Conservation (phyloP, 2,329 filamentous ascomycete genomes). For the Paracoccidioides brasiliensis region DNA sequence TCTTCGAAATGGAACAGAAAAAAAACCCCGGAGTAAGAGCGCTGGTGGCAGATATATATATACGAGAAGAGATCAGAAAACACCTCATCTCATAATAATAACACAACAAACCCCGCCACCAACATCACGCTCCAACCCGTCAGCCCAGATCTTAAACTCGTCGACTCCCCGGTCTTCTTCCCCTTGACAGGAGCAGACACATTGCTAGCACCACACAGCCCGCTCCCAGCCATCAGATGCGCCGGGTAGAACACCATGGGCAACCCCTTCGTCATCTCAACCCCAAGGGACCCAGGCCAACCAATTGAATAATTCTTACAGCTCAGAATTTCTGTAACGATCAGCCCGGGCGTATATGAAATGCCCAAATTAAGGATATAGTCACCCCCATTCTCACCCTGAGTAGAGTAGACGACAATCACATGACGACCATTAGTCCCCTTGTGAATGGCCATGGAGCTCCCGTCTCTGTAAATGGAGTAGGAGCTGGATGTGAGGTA, state of each 20-base stretch:
- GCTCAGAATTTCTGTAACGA: conserved; percentile 27
- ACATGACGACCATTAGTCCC: conserved; percentile 22
- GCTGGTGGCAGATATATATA: too few species aligned
- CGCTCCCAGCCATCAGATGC: conserved; percentile 12
- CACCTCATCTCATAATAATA: not conserved
- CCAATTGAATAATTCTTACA: conserved; percentile 18
- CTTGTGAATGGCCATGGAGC: conserved; percentile 35
- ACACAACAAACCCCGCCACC: not conserved
- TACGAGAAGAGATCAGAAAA: not conserved
- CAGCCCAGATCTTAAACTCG: not conserved
- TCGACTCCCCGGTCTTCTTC: too few species aligned
- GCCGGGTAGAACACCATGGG: conserved; percentile 16
- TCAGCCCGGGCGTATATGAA: conserved; percentile 23
- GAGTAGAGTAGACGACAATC: conserved; percentile 31
- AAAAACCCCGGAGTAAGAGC: too few species aligned
- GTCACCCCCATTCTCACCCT: conserved; percentile 24
- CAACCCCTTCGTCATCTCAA: conserved; percentile 13
- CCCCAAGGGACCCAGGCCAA: conserved; percentile 10
- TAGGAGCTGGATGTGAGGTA: conserved; percentile 33
- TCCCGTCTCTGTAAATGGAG: conserved; percentile 32
- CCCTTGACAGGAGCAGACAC: not conserved
- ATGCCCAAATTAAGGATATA: conserved; percentile 35
- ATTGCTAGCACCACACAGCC: conserved; percentile 10
- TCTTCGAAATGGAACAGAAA: too few species aligned
- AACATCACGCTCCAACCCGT: not conserved